phyloP scores from a whole-genome alignment of 768 basidiomycete genomes.

The Podaxis carcinomalis region DNA sequence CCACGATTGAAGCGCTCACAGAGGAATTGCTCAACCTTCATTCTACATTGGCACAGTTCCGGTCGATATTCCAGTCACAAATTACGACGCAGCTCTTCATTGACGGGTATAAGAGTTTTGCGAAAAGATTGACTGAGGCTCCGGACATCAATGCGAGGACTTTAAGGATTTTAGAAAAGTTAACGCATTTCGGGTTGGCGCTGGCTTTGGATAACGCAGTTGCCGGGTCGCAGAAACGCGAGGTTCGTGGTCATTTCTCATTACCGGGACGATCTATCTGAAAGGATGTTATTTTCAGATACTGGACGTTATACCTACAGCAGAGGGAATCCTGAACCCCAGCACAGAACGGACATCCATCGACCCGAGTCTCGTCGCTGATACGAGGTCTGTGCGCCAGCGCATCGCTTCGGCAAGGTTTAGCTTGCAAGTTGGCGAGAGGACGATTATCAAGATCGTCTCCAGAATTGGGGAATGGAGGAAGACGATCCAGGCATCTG shows the following conservation, averaged over 20 bases:
- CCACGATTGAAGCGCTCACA: slow-evolving; percentile 55
- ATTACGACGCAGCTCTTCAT: slow-evolving; percentile 65
- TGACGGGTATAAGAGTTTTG: slow-evolving; percentile 57
- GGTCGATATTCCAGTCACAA: slow-evolving; percentile 69
- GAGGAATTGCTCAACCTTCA: slow-evolving; percentile 72
- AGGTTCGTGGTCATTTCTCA: slow-evolving; percentile 38
- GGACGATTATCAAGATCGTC: slow-evolving; percentile 59
- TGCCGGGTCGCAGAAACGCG: slow-evolving; percentile 62
- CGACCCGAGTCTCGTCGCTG: slow-evolving; percentile 48
- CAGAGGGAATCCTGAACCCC: slow-evolving; percentile 50
- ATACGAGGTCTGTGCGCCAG: slow-evolving; percentile 48
- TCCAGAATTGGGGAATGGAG: slow-evolving; percentile 70
- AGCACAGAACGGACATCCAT: slow-evolving; percentile 42
- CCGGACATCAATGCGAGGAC: slow-evolving; percentile 36
- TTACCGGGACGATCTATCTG: neutral
- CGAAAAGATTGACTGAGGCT: slow-evolving; percentile 34
- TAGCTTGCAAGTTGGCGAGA: slow-evolving; percentile 61
- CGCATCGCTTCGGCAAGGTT: slow-evolving; percentile 53
- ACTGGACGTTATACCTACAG: slow-evolving; percentile 51
- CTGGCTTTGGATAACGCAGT: slow-evolving; percentile 63
- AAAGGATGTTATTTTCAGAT: slow-evolving; percentile 32
- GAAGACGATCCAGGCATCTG: slow-evolving; percentile 59
- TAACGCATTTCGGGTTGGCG: slow-evolving; percentile 65
- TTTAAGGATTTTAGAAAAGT: slow-evolving; percentile 61
- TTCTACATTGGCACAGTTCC: slow-evolving; percentile 58